Base-by-base conservation (phyloP, 805 yeast species). In the Hemisphaericaspora nanyangensis region DNA sequence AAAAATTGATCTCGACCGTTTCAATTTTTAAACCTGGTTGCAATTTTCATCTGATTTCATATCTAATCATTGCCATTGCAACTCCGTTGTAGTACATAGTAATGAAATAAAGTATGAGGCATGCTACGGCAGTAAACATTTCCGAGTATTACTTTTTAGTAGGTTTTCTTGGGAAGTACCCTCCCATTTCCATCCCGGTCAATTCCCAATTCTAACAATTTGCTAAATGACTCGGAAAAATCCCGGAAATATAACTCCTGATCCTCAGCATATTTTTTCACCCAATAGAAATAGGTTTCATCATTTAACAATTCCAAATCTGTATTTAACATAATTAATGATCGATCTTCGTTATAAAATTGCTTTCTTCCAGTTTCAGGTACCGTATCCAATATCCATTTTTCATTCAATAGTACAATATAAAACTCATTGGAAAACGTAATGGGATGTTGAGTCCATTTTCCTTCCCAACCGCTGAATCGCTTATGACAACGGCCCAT, bases 381-480 rank as follows among this genome's bases (percentile, higher is more conserved):
- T 32, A 68, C 67, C 68, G 55, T 38, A 60, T 65, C 55, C 11
- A 81, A 79, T 70, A 38, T 47, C 56, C 85, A 64, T 28, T 71
- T 40, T 74, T 69, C 60, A 66, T 76, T 64, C 10, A 53, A 12
- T 6, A 58, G 40, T 3, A 44, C 48, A 31, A 49, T 55, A 44
- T 63, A 87, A 59, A 85, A 87, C 30, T 85, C 86, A 65, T 87
- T 88, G 37, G 81, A 71, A 58, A 88, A 83, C 47, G 69, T 61
- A 22, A 83, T 85, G 39, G 93, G 87, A 29, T 84, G 77, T 39
- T 82, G 83, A 28, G 91, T 90, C 95, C 95, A 87, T 45, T 91
- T 89, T 11, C 95, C 95, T 48, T 85, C 93, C 66, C 72, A 88
- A 2, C 95, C 95, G 17, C 88, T 77, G 44, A 80, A 76, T 47